phyloP scores from a whole-genome alignment of 352 stramenopile species.

The Albugo laibachii region DNA sequence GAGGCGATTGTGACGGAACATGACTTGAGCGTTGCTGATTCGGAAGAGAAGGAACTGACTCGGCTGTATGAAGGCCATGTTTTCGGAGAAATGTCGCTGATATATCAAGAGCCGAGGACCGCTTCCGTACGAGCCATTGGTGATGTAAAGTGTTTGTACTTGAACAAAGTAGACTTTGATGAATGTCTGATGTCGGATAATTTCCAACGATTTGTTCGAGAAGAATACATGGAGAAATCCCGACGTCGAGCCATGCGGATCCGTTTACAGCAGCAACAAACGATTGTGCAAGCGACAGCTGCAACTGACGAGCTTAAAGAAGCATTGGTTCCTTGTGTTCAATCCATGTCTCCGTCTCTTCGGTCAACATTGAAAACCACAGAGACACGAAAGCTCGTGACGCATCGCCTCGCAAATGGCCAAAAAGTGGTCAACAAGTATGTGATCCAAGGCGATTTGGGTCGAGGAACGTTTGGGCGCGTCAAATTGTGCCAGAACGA shows the following conservation, averaged over 20 bases:
- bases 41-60: conserved; percentile 59
- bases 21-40: conserved; percentile 8
- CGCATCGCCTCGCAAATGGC: conserved; percentile 64
- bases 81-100: conserved; percentile 79
- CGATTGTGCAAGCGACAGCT: neutral
- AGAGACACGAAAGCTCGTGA: conserved; percentile 68
- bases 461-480: conserved; percentile 78
- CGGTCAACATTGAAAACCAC: conserved; percentile 37
- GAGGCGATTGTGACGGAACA: conserved; percentile 68
- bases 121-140: conserved; percentile 58
- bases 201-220: conserved; percentile 74
- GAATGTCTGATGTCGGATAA: conserved; percentile 63
- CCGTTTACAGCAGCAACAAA: conserved; percentile 32
- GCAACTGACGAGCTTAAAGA: conserved; percentile 6
- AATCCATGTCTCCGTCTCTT: too few relatives aligned
- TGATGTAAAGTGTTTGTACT: conserved; percentile 66
- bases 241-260: conserved; percentile 64
- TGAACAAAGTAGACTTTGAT: conserved; percentile 79
- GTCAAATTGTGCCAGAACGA: conserved; percentile 70
- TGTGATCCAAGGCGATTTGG: conserved; percentile 80
- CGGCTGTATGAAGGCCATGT: conserved; percentile 72
- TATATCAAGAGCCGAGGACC: conserved; percentile 73
- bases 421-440: conserved; percentile 88
- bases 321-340: too few relatives aligned
- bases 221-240: conserved; percentile 71